Evolutionary conservation across 2,329 filamentous ascomycete species (phyloP).

Genomic region (Phaeosphaeria sp.): DNA sequence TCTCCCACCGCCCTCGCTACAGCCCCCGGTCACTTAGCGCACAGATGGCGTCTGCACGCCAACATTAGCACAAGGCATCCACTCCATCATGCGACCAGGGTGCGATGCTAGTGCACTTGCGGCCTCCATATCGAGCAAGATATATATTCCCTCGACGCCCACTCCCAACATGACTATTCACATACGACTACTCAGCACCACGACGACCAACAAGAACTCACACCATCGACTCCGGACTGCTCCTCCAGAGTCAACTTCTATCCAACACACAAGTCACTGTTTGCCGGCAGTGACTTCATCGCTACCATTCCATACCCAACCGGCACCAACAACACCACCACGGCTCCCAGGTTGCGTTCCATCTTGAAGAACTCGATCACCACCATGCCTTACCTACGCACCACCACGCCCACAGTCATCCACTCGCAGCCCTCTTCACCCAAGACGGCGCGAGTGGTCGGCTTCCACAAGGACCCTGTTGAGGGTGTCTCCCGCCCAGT

Average conservation of each 20-base stretch:
- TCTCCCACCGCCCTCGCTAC: conserved; percentile 39
- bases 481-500: conserved; percentile 50
- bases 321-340: conserved; percentile 38
- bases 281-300: conserved; percentile 34
- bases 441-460: conserved; percentile 44
- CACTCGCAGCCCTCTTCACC: conserved; percentile 34
- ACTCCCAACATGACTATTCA: conserved; percentile 28
- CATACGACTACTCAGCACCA: conserved; percentile 19
- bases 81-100: conserved; percentile 22
- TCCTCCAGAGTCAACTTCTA: conserved; percentile 12
- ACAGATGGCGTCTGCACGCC: conserved; percentile 23
- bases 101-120: conserved; percentile 14
- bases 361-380: conserved; percentile 42
- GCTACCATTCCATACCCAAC: conserved; percentile 29
- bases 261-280: conserved; percentile 20
- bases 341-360: conserved; percentile 37
- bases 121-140: conserved; percentile 34
- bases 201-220: conserved; percentile 8
- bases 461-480: conserved; percentile 47
- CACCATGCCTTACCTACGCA: conserved; percentile 42
- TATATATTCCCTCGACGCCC: conserved; percentile 42
- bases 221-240: conserved; percentile 15
- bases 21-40: conserved; percentile 7
- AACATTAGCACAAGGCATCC: conserved; percentile 31
- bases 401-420: conserved; percentile 46